Evolutionary conservation across 2,329 filamentous ascomycete species (phyloP), one percentile per base, ranked within the genome.

Genomic region (Trichocomaceae sp.): DNA sequence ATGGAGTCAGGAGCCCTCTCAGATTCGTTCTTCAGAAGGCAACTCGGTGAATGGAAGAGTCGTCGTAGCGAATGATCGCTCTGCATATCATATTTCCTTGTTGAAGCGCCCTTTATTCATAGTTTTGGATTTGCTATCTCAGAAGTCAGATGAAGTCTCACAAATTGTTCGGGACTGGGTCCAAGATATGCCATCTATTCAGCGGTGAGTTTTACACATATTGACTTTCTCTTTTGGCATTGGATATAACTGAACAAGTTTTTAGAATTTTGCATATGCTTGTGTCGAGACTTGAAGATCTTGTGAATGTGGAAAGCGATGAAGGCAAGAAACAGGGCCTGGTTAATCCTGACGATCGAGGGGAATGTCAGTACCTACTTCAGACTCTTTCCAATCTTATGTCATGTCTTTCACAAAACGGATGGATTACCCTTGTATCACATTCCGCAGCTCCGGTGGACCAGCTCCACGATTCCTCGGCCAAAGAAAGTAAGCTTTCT

Each of bases 131-230:
- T 80, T 85, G 1, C 75, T 97, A 1, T 72, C 82, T 17, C 85
- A 91, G 56, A 84, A 89, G 57, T 79, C 82, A 19, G 86, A 84
- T 2, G 87, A 91, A 62, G 75, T 87, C 13, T 89, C 86, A 58
- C 86, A 90, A 71, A 86, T 87, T 23, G 83, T 89, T 39, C 86
- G 86, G 62, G 84, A 82, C 48, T 96, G 92, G 91, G 77, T 97
- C 3, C 86, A 87, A 47, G 71, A 74, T 46, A 56, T 72, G 9
- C 72, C 79, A 13, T 80, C 75, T 41, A 70, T 83, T 29, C 75
- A 77, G 52, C 76, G 65, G 73, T 75, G 71, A 63, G 72, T 79
- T 5, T 31, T 35, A 26, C 10, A 42, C 22, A 23, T 23, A 5
- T 31, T 26, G 45, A 26, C 23, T 26, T 26, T 26, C 15, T 42